phyloP scores from a whole-genome alignment of 1,284 basidiomycete species.

The Pyrrhoderma noxium region DNA sequence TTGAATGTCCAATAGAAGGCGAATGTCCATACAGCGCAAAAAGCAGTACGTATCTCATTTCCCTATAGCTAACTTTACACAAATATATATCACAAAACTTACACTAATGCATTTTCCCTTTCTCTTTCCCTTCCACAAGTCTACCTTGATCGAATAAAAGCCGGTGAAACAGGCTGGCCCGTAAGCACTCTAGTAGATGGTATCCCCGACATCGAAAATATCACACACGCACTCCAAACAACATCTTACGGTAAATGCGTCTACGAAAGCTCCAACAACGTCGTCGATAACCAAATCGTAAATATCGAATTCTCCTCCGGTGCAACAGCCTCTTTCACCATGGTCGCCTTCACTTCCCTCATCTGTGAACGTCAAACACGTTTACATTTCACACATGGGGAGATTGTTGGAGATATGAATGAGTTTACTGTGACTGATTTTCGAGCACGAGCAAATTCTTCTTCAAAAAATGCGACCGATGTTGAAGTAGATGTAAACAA shows the following conservation, averaged over 20 bases:
- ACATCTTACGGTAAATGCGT: conserved; percentile 79
- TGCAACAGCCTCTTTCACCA: conserved; percentile 73
- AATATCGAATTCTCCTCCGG: conserved; percentile 77
- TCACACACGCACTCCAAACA: conserved; percentile 52
- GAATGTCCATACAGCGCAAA: conserved; percentile 82
- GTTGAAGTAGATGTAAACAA: background rate
- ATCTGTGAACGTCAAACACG: conserved; percentile 72
- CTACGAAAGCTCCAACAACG: conserved; percentile 76
- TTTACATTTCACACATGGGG: conserved; percentile 75
- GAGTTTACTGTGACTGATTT: conserved; percentile 76
- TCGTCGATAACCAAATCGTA: conserved; percentile 73
- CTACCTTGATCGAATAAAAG: conserved; percentile 58
- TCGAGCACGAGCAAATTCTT: conserved; percentile 36
- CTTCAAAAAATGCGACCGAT: background rate
- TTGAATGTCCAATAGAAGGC: conserved; percentile 64
- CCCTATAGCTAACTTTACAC: conserved; percentile 17
- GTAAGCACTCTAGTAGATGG: conserved; percentile 64
- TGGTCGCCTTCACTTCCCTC: conserved; percentile 66
- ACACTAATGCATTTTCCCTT: conserved; percentile 14
- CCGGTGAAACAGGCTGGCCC: conserved; percentile 58
- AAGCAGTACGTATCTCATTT: conserved; percentile 47
- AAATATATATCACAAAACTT: conserved; percentile 8
- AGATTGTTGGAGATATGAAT: conserved; percentile 77
- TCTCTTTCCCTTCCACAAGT: too few relatives aligned
- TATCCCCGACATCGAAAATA: conserved; percentile 70